Conservation (phyloP, 495 filamentous ascomycete genomes). For the Paragyromitra xinjiangensis region DNA sequence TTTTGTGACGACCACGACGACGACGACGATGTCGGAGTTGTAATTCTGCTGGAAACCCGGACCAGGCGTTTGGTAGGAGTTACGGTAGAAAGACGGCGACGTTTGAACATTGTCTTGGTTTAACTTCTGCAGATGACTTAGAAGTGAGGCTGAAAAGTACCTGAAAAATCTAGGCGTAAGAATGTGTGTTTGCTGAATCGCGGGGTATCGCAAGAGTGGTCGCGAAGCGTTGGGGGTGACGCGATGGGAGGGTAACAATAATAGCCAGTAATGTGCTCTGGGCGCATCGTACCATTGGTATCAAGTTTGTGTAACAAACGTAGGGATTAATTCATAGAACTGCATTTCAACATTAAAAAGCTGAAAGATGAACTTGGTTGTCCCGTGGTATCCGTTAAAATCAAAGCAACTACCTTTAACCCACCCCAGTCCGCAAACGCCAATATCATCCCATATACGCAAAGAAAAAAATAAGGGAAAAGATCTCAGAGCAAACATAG, state of each 20-base stretch:
- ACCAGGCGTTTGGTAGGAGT: background rate
- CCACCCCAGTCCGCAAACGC: slow-evolving; percentile 6
- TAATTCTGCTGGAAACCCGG: background rate
- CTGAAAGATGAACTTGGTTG: background rate
- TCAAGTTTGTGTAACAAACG: background rate
- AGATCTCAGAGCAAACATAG: slow-evolving; percentile 6
- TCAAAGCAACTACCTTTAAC: slow-evolving; percentile 1
- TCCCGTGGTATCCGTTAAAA: slow-evolving; percentile 16
- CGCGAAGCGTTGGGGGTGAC: background rate
- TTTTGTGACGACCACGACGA: background rate
- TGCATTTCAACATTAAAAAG: slow-evolving; percentile 7
- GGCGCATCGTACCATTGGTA: slow-evolving; percentile 15
- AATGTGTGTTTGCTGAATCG: slow-evolving; percentile 2
- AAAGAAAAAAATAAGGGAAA: slow-evolving; percentile 3
- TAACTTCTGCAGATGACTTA: background rate
- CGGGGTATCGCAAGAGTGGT: slow-evolving; percentile 16
- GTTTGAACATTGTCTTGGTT: slow-evolving; percentile 15
- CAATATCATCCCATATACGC: slow-evolving; percentile 23
- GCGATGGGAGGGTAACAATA: slow-evolving; percentile 10
- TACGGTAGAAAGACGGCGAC: background rate
- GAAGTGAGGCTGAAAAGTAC: background rate
- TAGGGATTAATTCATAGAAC: background rate
- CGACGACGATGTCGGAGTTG: background rate
- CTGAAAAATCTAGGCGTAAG: background rate
- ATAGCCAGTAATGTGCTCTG: background rate